phyloP scores from a whole-genome alignment of 2,329 filamentous ascomycete genomes.

The Xylariaceae sp. region DNA sequence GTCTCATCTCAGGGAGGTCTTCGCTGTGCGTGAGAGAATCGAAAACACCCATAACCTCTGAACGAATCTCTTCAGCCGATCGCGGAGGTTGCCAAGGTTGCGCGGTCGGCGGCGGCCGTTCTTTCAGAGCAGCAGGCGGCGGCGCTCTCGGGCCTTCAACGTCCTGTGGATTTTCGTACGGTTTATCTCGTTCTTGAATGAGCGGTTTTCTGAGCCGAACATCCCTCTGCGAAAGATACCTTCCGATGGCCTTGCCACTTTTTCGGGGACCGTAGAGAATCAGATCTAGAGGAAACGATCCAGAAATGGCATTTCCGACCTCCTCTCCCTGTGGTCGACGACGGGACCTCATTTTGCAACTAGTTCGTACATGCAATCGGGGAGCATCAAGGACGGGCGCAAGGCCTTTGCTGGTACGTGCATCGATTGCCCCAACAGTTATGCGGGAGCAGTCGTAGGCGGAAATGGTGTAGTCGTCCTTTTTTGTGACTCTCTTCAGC shows the following conservation, averaged over 20 bases:
- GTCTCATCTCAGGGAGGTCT: conserved; percentile 71
- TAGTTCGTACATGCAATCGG: conserved; percentile 63
- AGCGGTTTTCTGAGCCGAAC: conserved; percentile 64
- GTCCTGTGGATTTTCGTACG: conserved; percentile 75
- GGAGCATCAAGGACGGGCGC: conserved; percentile 70
- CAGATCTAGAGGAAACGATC: conserved; percentile 62
- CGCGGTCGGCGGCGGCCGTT: conserved; percentile 26
- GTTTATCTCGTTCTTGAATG: conserved; percentile 56
- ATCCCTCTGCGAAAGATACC: conserved; percentile 62
- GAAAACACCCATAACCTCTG: conserved; percentile 83
- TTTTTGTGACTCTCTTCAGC: conserved; percentile 58
- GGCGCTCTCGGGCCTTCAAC: conserved; percentile 45
- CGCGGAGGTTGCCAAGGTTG: conserved; percentile 42
- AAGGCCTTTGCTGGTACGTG: conserved; percentile 63
- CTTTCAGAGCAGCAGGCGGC: conserved; percentile 30
- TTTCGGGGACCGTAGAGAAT: conserved; percentile 77
- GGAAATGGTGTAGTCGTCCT: conserved; percentile 60
- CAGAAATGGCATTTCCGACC: conserved; percentile 60
- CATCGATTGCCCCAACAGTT: conserved; percentile 75
- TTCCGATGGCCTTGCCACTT: conserved; percentile 63
- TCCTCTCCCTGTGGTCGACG: conserved; percentile 62
- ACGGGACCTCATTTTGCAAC: conserved; percentile 67
- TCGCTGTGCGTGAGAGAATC: conserved; percentile 77
- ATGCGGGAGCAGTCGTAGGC: conserved; percentile 69
- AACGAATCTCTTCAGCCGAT: conserved; percentile 81